A percentile compares a stretch with the other conserved stretches of the same genome.
These are phyloP conservation scores for Acephala macrosclerotiorum DNA, from an alignment of 2,329 filamentous ascomycete genomes.

Conservation along the genomic window DNA sequence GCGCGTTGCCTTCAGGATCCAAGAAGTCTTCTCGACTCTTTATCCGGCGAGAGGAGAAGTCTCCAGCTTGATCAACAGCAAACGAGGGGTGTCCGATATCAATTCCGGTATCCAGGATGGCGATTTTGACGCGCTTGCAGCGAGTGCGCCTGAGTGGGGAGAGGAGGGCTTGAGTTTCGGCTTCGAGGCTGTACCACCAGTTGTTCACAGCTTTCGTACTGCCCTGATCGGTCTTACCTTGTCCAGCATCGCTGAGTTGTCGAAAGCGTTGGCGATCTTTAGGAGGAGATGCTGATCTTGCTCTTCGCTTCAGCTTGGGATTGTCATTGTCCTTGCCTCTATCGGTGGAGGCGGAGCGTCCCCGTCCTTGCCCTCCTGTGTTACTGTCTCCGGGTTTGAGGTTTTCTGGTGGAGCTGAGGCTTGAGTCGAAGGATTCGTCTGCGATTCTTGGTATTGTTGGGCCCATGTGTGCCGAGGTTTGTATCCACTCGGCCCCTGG, in stretches of 20 bases:
- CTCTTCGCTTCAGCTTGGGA: not conserved
- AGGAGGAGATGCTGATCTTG: slow-evolving; percentile 1
- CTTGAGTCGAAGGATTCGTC: not conserved
- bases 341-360: not conserved
- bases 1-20: slow-evolving; percentile 10
- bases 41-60: slow-evolving; percentile 8
- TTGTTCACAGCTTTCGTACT: not conserved
- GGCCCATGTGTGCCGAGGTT: not conserved
- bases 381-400: not conserved
- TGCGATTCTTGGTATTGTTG: not conserved
- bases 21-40: slow-evolving; percentile 24
- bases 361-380: not conserved
- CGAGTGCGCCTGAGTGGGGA: not conserved
- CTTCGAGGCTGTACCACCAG: slow-evolving; percentile 19
- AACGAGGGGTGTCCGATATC: slow-evolving; percentile 22
- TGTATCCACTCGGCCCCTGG: not conserved
- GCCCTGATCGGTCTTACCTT: slow-evolving; percentile 9
- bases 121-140: slow-evolving; percentile 25
- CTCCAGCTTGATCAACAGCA: slow-evolving; percentile 12
- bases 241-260: slow-evolving; percentile 19
- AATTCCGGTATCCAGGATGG: slow-evolving; percentile 28
- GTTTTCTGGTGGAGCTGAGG: not conserved
- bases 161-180: slow-evolving; percentile 16
- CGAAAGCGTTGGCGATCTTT: not conserved
- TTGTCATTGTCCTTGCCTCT: not conserved